A percentile compares a stretch with the other conserved stretches of the same genome.
Evolutionary conservation across 805 yeast species (phyloP).

Genomic region (Kockiozyma suomiensis): DNA sequence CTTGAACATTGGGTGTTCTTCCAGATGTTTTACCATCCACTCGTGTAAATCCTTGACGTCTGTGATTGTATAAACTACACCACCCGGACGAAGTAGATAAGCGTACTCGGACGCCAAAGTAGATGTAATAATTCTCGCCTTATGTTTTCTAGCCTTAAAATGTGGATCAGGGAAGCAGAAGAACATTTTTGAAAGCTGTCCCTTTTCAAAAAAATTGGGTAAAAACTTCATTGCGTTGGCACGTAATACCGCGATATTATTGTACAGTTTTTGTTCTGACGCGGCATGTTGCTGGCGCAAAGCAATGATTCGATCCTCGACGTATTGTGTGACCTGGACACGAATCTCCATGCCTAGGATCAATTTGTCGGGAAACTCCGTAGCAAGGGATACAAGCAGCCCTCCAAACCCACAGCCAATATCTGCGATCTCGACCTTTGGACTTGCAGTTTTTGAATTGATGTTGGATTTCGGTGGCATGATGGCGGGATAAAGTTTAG

Average conservation of each 20-base stretch:
- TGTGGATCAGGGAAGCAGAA: conserved; percentile 99
- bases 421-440: conserved; percentile 83
- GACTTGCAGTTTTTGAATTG: conserved; percentile 30
- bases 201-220: conserved; percentile 86
- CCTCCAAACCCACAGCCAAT: conserved; percentile 99
- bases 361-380: conserved; percentile 69
- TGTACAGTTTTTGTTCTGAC: conserved; percentile 51
- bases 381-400: conserved; percentile 73
- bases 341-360: conserved; percentile 87
- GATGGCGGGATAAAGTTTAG: conserved; percentile 66
- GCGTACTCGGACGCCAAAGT: conserved; percentile 92
- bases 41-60: conserved; percentile 90
- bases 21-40: conserved; percentile 95
- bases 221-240: conserved; percentile 97
- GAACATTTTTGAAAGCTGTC: conserved; percentile 72
- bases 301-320: conserved; percentile 92
- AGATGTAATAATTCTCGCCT: conserved; percentile 89
- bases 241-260: conserved; percentile 85
- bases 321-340: conserved; percentile 96
- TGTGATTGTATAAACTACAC: conserved; percentile 89
- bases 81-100: conserved; percentile 81
- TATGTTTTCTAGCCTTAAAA: conserved; percentile 95
- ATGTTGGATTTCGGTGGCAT: conserved; percentile 40
- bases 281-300: conserved; percentile 60
- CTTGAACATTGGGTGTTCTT: conserved; percentile 87